A percentile compares a stretch with the other conserved stretches of the same genome.
phyloP scores from a whole-genome alignment of 257 asterid species.

The Ajuga chamaepitys region DNA sequence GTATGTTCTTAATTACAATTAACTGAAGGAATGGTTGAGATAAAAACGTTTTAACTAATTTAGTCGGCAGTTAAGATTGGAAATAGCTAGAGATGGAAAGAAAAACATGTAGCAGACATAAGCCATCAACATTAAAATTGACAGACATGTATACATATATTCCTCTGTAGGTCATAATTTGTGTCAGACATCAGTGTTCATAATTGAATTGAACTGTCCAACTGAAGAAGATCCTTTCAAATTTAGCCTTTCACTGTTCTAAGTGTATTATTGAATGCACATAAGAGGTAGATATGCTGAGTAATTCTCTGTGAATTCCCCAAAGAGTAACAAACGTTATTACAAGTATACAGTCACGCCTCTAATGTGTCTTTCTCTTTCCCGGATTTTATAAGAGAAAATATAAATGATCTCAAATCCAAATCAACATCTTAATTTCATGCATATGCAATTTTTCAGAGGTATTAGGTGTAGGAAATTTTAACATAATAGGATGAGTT shows the following conservation, averaged over 20 bases:
- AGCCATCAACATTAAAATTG: slow-evolving; percentile 5
- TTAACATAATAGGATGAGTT: no score
- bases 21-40: no score
- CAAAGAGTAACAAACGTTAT: no score
- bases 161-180: slow-evolving; percentile 11
- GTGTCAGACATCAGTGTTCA: slow-evolving; percentile 15
- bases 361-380: no score
- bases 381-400: no score
- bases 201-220: slow-evolving; percentile 20
- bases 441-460: no score
- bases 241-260: slow-evolving; percentile 10
- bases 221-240: slow-evolving; percentile 15
- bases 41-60: background rate
- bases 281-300: no score
- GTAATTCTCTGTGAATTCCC: no score
- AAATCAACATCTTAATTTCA: no score
- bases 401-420: no score
- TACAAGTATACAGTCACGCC: background rate
- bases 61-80: background rate
- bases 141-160: slow-evolving; percentile 14
- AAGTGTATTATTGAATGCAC: slow-evolving; percentile 9
- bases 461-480: no score
- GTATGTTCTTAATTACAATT: no score
- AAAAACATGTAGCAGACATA: slow-evolving; percentile 2
- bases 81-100: background rate